A percentile compares a stretch with the other conserved stretches of the same genome.
Conservation (phyloP, 2,329 filamentous ascomycete genomes). For the Aspergillus aculeatus region DNA sequence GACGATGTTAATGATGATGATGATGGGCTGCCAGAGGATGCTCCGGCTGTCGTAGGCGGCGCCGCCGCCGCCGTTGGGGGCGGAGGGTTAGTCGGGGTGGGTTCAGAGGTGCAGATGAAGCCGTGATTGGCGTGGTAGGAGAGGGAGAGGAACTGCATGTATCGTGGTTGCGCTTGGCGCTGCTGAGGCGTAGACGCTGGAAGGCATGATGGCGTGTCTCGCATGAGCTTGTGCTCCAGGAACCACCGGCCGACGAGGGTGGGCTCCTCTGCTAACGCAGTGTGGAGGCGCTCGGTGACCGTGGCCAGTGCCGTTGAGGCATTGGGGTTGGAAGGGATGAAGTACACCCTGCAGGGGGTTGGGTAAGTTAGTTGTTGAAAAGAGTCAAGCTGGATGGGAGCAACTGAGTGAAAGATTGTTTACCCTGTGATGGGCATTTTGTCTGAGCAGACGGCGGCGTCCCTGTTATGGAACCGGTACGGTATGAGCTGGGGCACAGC, state of each 20-base stretch:
- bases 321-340: slow-evolving; percentile 44
- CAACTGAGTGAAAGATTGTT: neutral
- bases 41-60: neutral
- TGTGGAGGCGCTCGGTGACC: slow-evolving; percentile 41
- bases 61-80: slow-evolving; percentile 2
- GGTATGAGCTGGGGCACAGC: no score
- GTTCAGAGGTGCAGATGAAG: slow-evolving; percentile 42
- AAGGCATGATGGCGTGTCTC: slow-evolving; percentile 43
- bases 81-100: neutral
- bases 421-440: slow-evolving; percentile 41
- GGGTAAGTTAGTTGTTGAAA: neutral
- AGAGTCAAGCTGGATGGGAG: neutral
- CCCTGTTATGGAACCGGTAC: no score
- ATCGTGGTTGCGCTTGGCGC: slow-evolving; percentile 33
- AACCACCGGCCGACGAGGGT: slow-evolving; percentile 40
- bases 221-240: slow-evolving; percentile 44
- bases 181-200: slow-evolving; percentile 32
- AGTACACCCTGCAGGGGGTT: slow-evolving; percentile 37
- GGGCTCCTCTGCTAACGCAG: slow-evolving; percentile 36
- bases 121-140: slow-evolving; percentile 41
- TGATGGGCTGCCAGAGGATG: neutral
- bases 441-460: neutral
- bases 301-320: slow-evolving; percentile 35
- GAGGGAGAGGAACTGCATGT: slow-evolving; percentile 45
- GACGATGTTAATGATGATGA: slow-evolving; percentile 2